Evolutionary conservation across 805 yeast species (phyloP).

Genomic region (Yarrowia sp.): DNA sequence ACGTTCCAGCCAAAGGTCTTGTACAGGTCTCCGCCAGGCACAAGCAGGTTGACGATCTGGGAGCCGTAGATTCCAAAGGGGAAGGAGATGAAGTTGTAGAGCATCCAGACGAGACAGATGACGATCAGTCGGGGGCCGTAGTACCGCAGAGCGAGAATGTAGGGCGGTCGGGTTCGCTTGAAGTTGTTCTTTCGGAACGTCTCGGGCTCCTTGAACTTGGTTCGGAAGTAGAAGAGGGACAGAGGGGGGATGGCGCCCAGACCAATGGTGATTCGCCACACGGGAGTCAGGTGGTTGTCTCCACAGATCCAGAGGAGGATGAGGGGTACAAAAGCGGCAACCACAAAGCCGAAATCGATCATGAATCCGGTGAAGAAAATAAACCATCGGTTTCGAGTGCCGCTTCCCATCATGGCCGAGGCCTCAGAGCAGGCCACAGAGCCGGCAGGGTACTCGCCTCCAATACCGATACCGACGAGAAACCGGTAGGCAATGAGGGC

Average conservation of each 20-base stretch:
- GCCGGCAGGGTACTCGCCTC: conserved; percentile 94
- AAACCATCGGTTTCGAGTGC: conserved; percentile 87
- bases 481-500: conserved; percentile 86
- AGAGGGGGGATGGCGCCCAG: conserved; percentile 90
- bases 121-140: conserved; percentile 81
- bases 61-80: conserved; percentile 88
- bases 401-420: conserved; percentile 76
- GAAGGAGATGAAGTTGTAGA: conserved; percentile 86
- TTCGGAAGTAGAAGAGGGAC: conserved; percentile 75
- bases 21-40: conserved; percentile 66
- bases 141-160: conserved; percentile 70
- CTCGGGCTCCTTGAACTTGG: conserved; percentile 75
- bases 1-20: conserved; percentile 91
- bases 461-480: conserved; percentile 89
- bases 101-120: conserved; percentile 84
- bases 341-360: conserved; percentile 88
- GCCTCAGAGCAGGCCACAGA: conserved; percentile 95
- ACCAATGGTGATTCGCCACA: conserved; percentile 92
- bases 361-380: conserved; percentile 85
- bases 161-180: conserved; percentile 69
- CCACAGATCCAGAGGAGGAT: conserved; percentile 84
- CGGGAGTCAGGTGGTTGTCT: conserved; percentile 70
- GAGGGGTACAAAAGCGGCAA: conserved; percentile 83
- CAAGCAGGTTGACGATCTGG: conserved; percentile 67
- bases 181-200: conserved; percentile 74